Evolutionary conservation across 2,329 filamentous ascomycete species (phyloP), one percentile per base, ranked within the genome.

Genomic region (Alternaria consortialis): DNA sequence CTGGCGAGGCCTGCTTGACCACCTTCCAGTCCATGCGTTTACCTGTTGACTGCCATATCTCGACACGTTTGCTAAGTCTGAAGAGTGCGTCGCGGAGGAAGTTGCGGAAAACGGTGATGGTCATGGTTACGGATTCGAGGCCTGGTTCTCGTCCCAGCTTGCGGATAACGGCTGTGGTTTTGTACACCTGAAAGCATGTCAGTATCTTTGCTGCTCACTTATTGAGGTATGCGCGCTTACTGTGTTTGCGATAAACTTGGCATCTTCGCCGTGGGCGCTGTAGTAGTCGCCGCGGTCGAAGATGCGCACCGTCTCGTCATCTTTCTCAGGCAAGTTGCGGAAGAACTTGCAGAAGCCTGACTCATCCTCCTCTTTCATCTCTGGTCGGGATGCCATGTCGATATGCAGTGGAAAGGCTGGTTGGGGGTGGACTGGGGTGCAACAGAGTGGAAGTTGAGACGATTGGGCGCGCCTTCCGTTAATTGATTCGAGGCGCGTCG

Each of bases 231-330:
- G 31, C 2, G n/a, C 1, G 72, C 84, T 63, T 79, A 91, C 90
- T 17, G 90, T 92, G 66, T 89, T 87, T 12, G 92, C 92, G 69
- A 96, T 94, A 77, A 93, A 94, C 67, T 87, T 87, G 53, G 92
- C 92, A 87, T 96, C 89, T 58, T 92, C 87, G 47, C 91, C 92
- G 74, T 97, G 93, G n/a, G 94, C 91, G 6, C 94, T 97, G 79
- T 97, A 97, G 86, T 90, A 99, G 76, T 99, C 95, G 36, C 92
- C 91, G 66, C 95, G 89, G 74, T 98, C 94, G 76, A 98, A 98
- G 62, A 99, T 90, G 55, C 95, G 90, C 55, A 99, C 86, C 0
- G 92, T 94, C 56, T 91, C 90, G 39, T 88, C 86, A 69, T 88
- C 87, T 54, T 88, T 88, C 13, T 83, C 73, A 6, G 93, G 88